A percentile compares a stretch with the other conserved stretches of the same genome.
phyloP scores from a whole-genome alignment of 2,329 filamentous ascomycete genomes.

The Alternaria postmessia region DNA sequence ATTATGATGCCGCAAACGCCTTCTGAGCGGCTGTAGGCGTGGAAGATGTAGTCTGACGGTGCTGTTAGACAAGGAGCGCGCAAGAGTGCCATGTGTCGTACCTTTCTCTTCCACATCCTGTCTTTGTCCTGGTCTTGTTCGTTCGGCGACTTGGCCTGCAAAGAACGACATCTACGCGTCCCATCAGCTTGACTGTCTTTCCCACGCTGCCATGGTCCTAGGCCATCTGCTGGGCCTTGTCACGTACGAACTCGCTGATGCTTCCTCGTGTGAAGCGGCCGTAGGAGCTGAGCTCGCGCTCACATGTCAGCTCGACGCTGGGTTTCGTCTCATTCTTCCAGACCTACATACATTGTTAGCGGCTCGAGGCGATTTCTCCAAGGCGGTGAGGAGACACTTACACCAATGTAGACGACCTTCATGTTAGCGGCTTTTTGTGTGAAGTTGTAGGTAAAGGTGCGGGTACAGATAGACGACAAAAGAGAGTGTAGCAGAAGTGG shows the following conservation, averaged over 20 bases:
- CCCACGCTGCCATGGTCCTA: too few relatives aligned
- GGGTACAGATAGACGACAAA: neutral
- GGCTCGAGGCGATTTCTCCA: too few relatives aligned
- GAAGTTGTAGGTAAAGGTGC: too few relatives aligned
- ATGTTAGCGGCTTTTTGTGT: constrained; percentile 57
- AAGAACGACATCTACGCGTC: constrained; percentile 77
- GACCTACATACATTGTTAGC: constrained; percentile 62
- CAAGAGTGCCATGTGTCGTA: neutral
- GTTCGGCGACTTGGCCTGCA: constrained; percentile 85
- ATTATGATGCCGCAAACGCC: constrained; percentile 59
- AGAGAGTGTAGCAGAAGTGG: neutral
- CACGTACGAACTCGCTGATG: constrained; percentile 37
- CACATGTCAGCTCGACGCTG: constrained; percentile 76
- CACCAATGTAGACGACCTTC: constrained; percentile 89
- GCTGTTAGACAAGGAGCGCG: neutral
- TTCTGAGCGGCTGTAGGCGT: constrained; percentile 56
- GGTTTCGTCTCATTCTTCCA: constrained; percentile 80
- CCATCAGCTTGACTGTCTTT: constrained; percentile 16
- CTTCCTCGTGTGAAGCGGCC: constrained; percentile 75
- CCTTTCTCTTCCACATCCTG: constrained; percentile 87
- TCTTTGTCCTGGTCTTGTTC: constrained; percentile 80
- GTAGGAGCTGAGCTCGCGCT: constrained; percentile 80
- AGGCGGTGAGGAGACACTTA: constrained; percentile 58
- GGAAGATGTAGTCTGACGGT: constrained; percentile 68
- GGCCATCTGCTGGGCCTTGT: too few relatives aligned